A percentile compares a stretch with the other conserved stretches of the same genome.
Conservation (phyloP, 106 monocot species). For the Gastrodia elata region DNA sequence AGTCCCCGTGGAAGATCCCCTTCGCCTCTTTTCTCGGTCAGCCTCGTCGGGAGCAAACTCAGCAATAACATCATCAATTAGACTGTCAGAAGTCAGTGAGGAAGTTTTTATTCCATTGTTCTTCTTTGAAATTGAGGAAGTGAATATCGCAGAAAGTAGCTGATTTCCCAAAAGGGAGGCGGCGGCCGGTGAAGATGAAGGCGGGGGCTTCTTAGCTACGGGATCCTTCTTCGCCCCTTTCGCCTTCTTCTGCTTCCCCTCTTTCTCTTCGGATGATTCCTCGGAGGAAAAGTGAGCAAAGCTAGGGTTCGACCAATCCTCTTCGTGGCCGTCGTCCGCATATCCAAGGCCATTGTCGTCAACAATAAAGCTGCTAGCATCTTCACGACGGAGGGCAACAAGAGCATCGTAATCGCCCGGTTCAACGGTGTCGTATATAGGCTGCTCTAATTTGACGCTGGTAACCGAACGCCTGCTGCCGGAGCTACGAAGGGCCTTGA, state of each 20-base stretch:
- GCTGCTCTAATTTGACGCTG: constrained; percentile 56
- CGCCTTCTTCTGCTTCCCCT: constrained; percentile 27
- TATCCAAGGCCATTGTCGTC: constrained; percentile 93
- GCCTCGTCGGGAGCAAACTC: constrained; percentile 73
- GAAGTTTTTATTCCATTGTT: constrained; percentile 39
- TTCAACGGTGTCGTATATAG: constrained; percentile 84
- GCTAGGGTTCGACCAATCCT: constrained; percentile 73
- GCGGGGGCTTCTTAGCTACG: constrained; percentile 25
- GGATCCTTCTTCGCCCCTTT: constrained; percentile 20
- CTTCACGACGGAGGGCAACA: constrained; percentile 66
- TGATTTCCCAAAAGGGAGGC: constrained; percentile 67
- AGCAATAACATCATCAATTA: constrained; percentile 75
- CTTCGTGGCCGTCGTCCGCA: constrained; percentile 79
- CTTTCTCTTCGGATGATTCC: constrained; percentile 16
- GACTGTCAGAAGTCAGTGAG: constrained; percentile 43
- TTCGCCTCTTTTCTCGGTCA: constrained; percentile 59
- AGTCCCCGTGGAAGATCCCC: constrained; percentile 8
- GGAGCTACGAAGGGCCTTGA: constrained; percentile 43
- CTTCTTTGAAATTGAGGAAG: constrained; percentile 57
- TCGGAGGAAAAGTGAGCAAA: constrained; percentile 40
- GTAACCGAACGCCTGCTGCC: constrained; percentile 33
- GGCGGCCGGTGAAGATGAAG: constrained; percentile 40
- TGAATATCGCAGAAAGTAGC: constrained; percentile 72
- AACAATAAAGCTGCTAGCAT: constrained; percentile 63
- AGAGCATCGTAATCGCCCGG: constrained; percentile 75